Evolutionary conservation across 2,329 filamentous ascomycete species (phyloP), one percentile per base, ranked within the genome.

Genomic region (Cucurbitaria berberidis): DNA sequence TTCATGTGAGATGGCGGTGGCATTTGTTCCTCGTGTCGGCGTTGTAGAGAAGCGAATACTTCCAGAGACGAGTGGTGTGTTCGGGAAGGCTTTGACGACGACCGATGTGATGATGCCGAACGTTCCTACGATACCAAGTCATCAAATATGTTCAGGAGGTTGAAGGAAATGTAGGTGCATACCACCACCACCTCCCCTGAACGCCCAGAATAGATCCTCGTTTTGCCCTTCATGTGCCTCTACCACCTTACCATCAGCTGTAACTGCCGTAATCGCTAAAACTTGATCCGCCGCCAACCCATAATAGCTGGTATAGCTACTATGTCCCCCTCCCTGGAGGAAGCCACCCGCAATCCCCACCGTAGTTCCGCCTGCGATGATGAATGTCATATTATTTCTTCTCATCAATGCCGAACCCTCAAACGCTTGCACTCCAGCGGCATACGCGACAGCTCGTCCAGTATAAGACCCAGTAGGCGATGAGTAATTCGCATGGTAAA

Each of bases 311-410:
- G 78, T 77, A 45, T 84, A 67, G 10, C 79, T 80, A 19, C 77
- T 80, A 68, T 85, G 81, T 0, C 83, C 83, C 27, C 81, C 83
- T 2, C 80, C 82, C 18, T 66, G 63, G 3, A 67, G 58, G 32
- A 68, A 68, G 42, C 68, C 76, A 3, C 74, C 65, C 9, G 59
- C 76, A 64, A 82, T 72, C 11, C 82, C 82, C 13, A 86, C 81
- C 2, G 77, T 80, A 39, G 48, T 32, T 62, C 83, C 83, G n/a
- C 82, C 80, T 2, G 84, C 83, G 11, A 78, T 79, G 2, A 85
- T 75, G 0, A 84, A 75, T 0, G 73, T 79, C 36, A 81, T 73
- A 1, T 79, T 79, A 18, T 76, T 57, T 5, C 69, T 58, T 8
- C 77, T 60, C 9, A 80, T 81, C 11, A 76, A 74, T 16, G 72